Evolutionary conservation across 495 filamentous ascomycete genomes (phyloP).

Genomic region (Neurospora discreta): DNA sequence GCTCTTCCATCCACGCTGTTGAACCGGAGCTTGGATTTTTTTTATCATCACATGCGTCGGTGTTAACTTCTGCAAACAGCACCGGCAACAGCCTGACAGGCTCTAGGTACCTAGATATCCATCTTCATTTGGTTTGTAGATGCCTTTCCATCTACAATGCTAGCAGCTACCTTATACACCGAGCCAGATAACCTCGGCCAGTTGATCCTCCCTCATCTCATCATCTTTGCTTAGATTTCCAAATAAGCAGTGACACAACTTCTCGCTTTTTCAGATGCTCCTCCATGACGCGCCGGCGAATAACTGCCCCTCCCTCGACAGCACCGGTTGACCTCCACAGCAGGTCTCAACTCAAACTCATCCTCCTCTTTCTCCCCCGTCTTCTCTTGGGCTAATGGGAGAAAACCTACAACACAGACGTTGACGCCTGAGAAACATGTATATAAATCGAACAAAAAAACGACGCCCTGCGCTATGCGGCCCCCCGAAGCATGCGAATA

Average conservation of each 20-base stretch:
- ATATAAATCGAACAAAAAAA: conserved; percentile 6
- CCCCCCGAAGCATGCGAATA: conserved; percentile 10
- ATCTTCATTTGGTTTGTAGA: not conserved
- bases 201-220: not conserved
- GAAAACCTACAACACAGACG: not conserved
- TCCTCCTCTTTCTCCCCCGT: not conserved
- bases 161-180: not conserved
- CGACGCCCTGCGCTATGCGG: conserved; percentile 23
- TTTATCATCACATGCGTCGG: not conserved
- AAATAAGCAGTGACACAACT: not conserved
- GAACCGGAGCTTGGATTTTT: not conserved
- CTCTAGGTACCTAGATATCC: not conserved
- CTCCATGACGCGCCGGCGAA: not conserved
- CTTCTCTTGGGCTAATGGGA: not conserved
- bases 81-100: not conserved
- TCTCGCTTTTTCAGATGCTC: not conserved
- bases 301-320: not conserved
- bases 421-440: not conserved
- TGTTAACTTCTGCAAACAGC: not conserved
- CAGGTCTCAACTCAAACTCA: not conserved
- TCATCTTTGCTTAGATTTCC: not conserved
- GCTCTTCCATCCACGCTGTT: conserved; percentile 3
- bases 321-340: not conserved
- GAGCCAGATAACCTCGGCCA: not conserved
- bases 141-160: not conserved